Base-by-base conservation (phyloP, 176 grass and related monocot genomes). In the Stipa capillata region DNA sequence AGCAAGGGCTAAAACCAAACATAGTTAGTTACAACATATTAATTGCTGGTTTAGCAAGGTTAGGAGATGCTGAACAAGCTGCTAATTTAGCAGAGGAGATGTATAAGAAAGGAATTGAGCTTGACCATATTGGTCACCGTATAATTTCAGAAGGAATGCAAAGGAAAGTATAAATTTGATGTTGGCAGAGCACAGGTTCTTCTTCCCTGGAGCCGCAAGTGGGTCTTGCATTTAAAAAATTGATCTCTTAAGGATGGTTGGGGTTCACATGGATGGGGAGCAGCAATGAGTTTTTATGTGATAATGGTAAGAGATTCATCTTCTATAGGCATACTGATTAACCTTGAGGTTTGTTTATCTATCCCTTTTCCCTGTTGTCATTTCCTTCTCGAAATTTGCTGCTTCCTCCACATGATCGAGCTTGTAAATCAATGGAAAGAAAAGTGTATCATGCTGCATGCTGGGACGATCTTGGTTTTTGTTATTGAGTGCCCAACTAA, bases 41-140 rank as follows among this genome's bases (percentile, higher is more conserved):
- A n/a, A n/a, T n/a, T n/a, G 20, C 44, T 65, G 37, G 73, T 70
- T 48, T 86, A 33, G 52, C 35, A 62, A 86, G 40, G 36, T 59
- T 85, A 47, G 55, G 78, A 60, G 59, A 89, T 81, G 35, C 57
- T 49, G 23, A 85, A 63, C 59, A 69, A 34, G 82, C 61, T 86
- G 18, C 58, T 37, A 25, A 25, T 74, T 77, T 89, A 39, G 49
- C 48, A 41, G 65, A 86, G 29, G 68, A 89, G 49, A 77, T 83
- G 33, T 35, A 13, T 42, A 77, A 11, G 47, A 71, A 83, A 69
- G 42, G 52, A 92, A 68, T 58, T 56, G 32, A 79, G 24, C 69
- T 73, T 21, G 80, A 81, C 11, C 35, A 34, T 42, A 73, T 78
- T 58, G 50, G 40, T 52, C 50, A 53, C 69, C 68, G 20, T 43